Evolutionary conservation across 371 early-diverging fungal genomes (phyloP), one percentile per base, ranked within the genome.

Genomic region (Mucor circinelloides): DNA sequence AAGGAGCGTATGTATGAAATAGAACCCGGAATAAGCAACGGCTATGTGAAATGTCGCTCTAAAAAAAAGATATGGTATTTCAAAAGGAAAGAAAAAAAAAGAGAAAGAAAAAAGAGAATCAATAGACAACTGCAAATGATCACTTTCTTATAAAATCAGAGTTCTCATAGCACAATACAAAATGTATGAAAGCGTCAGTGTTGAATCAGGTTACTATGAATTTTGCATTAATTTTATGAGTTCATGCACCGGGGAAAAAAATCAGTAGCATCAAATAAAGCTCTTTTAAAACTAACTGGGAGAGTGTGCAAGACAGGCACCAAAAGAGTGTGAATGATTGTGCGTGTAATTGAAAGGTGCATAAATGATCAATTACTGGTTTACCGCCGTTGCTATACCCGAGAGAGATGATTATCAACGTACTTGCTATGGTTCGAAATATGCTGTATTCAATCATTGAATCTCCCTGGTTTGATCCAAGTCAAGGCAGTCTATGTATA

Each of bases 211-310:
- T 58, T 31, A 55, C 56, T 55, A 19, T 31, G 17, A 13, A 31
- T 55, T 46, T 58, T 64, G 31, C 48, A 64, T 58, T 38, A 40
- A 56, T 44, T 32, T 63, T 63, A 13, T 63, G 36, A 50, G 42
- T 34, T 56, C 21, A 64, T 64, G 64, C 64, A 64, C 57, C 64
- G 28, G 57, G 57, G 64, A 56, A 25, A 56, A 25, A 40, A 28
- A 21, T 30, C 31, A 46, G n/a, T 44, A 58, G 21, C 23, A 23
- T 17, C 25, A 38, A 58, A 58, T 21, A n/a, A 58, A 58, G 34
- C 44, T 58, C 65, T 64, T 64, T 64, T 25, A 64, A 64, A 64
- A 46, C 32, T 64, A 46, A 58, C 65, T 46, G 48, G 65, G 60
- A 6, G 65, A 58, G 17, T 4, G 46, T 6, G 52, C 3, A 19